Conservation (phyloP, 1,284 basidiomycete genomes). For the Anthracocystis panici-leucophaei region DNA sequence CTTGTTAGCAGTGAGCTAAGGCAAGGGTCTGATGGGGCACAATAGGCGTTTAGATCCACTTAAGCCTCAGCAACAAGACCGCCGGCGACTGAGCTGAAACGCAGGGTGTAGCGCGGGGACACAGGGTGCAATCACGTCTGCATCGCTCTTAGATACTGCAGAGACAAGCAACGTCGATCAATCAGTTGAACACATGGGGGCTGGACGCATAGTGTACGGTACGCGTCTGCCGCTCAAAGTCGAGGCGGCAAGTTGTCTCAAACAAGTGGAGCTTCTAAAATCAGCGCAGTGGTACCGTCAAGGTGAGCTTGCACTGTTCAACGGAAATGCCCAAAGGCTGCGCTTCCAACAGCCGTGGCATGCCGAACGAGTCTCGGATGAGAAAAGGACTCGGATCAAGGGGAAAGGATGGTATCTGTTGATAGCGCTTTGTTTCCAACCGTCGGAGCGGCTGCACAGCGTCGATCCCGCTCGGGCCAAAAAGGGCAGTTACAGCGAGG, state of each 20-base stretch:
- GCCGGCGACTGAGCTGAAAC: not conserved
- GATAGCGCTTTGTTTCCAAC: not conserved
- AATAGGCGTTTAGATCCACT: not conserved
- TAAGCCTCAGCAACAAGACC: not conserved
- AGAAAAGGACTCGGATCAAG: not conserved
- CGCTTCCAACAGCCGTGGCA: not conserved
- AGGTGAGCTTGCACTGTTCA: not conserved
- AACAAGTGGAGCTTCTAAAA: not conserved
- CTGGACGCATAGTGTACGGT: not conserved
- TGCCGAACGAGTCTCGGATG: not conserved
- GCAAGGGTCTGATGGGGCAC: not conserved
- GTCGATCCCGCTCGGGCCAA: constrained; percentile 27
- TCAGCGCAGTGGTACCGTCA: not conserved
- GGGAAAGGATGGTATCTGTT: not conserved
- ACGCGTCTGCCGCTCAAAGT: not conserved
- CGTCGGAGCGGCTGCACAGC: constrained; percentile 17
- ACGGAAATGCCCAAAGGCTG: not conserved
- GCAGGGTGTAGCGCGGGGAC: not conserved
- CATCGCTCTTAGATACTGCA: not conserved
- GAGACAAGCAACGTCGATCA: constrained; percentile 1
- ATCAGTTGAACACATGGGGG: not conserved
- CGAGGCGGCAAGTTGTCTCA: not conserved
- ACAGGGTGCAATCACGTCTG: not conserved
- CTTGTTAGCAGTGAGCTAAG: not conserved
- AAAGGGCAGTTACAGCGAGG: not conserved